A percentile compares a stretch with the other conserved stretches of the same genome.
These are phyloP conservation scores for Agaricus sinodeliciosus DNA, from an alignment of 768 basidiomycete genomes.

Conservation along the genomic window DNA sequence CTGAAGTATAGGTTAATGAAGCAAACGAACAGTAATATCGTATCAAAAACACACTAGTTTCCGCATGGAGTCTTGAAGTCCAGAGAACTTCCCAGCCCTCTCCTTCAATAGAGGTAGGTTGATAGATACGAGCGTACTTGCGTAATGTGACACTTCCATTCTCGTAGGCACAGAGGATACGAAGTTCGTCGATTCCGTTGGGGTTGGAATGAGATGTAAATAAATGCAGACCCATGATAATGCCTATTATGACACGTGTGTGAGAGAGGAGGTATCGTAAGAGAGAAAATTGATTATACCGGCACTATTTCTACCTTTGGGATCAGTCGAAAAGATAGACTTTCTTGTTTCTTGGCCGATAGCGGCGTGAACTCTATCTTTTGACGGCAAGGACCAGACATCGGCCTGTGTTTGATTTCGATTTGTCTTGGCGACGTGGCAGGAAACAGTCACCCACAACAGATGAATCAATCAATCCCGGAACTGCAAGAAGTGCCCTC, in stretches of 20 bases:
- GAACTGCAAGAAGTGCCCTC: slow-evolving; percentile 66
- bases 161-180: slow-evolving; percentile 76
- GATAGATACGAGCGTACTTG: slow-evolving; percentile 34
- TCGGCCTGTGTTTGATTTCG: slow-evolving; percentile 56
- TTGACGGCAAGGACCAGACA: slow-evolving; percentile 72
- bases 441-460: slow-evolving; percentile 37
- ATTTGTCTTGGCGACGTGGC: slow-evolving; percentile 1
- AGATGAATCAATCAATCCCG: slow-evolving; percentile 85
- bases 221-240: slow-evolving; percentile 86
- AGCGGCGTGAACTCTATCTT: slow-evolving; percentile 73
- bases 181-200: slow-evolving; percentile 37
- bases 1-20: slow-evolving; percentile 26
- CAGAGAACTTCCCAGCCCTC: slow-evolving; percentile 69
- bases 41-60: slow-evolving; percentile 48
- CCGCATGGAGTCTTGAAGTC: slow-evolving; percentile 60
- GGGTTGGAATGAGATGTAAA: slow-evolving; percentile 25
- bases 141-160: slow-evolving; percentile 78
- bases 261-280: neutral
- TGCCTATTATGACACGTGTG: slow-evolving; percentile 39
- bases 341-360: slow-evolving; percentile 54
- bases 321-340: slow-evolving; percentile 32
- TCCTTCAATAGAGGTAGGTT: slow-evolving; percentile 56
- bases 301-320: slow-evolving; percentile 47
- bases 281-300: slow-evolving; percentile 30
- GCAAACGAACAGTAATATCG: neutral